Evolutionary conservation across 148 eudicot genomes (phyloP).

Genomic region (Diospyros kaki): DNA sequence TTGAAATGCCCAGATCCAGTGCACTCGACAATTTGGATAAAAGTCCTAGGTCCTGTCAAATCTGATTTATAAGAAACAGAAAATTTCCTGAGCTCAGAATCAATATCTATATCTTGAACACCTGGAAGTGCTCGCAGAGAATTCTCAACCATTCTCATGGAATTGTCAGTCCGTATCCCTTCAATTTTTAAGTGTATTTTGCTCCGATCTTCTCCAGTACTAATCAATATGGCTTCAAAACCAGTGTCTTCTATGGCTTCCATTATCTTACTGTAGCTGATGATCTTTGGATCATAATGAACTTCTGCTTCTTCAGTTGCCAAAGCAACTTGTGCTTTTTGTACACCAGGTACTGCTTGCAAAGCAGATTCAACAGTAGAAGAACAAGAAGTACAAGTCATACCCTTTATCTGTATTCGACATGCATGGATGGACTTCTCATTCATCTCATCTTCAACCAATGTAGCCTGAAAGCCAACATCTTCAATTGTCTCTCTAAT

Average conservation of each 20-base stretch:
- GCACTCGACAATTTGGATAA: conserved; percentile 65
- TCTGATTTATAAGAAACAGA: conserved; percentile 73
- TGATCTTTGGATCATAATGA: conserved; percentile 58
- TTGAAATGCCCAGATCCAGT: conserved; percentile 53
- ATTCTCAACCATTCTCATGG: conserved; percentile 44
- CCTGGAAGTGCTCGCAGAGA: conserved; percentile 77
- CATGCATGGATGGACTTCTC: conserved; percentile 53
- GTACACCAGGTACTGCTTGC: conserved; percentile 53
- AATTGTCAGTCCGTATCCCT: conserved; percentile 41
- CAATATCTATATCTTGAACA: conserved; percentile 50
- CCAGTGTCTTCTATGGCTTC: conserved; percentile 64
- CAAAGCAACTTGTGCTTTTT: conserved; percentile 72
- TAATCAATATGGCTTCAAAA: conserved; percentile 67
- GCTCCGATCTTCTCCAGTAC: conserved; percentile 71
- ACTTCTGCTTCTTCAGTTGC: conserved; percentile 86
- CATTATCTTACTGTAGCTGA: conserved; percentile 43
- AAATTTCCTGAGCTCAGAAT: conserved; percentile 42
- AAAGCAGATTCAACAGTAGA: conserved; percentile 62
- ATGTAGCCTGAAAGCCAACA: conserved; percentile 57
- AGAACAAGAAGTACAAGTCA: conserved; percentile 90
- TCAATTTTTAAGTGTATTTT: conserved; percentile 61
- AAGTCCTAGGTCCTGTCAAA: conserved; percentile 73
- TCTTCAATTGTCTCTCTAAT: conserved; percentile 38
- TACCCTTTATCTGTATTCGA: conserved; percentile 64
- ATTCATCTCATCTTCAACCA: conserved; percentile 44